phyloP scores from a whole-genome alignment of 768 basidiomycete genomes.

The Floccularia luteovirens region DNA sequence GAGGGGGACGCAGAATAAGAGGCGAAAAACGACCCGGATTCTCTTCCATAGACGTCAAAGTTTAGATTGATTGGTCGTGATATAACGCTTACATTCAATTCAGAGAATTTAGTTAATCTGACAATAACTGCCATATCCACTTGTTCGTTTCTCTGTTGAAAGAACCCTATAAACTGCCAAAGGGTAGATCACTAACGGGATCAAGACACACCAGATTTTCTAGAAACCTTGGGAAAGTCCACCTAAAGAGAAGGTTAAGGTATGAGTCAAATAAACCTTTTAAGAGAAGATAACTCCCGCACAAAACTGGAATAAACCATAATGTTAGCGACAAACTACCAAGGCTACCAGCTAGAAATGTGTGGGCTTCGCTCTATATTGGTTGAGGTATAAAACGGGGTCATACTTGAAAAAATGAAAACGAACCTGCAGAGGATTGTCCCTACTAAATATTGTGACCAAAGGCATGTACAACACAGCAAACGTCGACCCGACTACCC shows the following conservation, averaged over 20 bases:
- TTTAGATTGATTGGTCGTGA: neutral
- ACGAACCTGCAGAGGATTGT: slow-evolving; percentile 51
- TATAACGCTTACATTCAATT: slow-evolving; percentile 58
- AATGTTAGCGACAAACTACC: slow-evolving; percentile 66
- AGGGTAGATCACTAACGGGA: neutral
- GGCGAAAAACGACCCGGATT: slow-evolving; percentile 67
- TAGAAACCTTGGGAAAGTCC: slow-evolving; percentile 63
- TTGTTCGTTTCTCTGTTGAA: slow-evolving; percentile 44
- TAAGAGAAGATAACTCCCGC: slow-evolving; percentile 11
- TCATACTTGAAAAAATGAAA: neutral
- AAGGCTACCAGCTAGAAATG: slow-evolving; percentile 61
- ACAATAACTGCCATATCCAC: slow-evolving; percentile 62
- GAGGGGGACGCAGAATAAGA: slow-evolving; percentile 60
- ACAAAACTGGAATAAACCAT: slow-evolving; percentile 70
- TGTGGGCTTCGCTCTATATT: slow-evolving; percentile 58
- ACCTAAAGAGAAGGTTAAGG: slow-evolving; percentile 23
- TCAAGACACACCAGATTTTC: slow-evolving; percentile 41
- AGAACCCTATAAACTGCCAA: neutral
- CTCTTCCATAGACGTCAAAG: slow-evolving; percentile 31
- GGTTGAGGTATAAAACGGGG: slow-evolving; percentile 1
- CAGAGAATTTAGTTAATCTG: slow-evolving; percentile 73
- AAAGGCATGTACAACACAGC: slow-evolving; percentile 65
- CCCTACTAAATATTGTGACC: slow-evolving; percentile 55
- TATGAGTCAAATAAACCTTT: slow-evolving; percentile 9
- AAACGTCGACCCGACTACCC: slow-evolving; percentile 56